Base-by-base conservation (phyloP, 371 early-diverging fungal genomes). In the Umbelopsis sp. region DNA sequence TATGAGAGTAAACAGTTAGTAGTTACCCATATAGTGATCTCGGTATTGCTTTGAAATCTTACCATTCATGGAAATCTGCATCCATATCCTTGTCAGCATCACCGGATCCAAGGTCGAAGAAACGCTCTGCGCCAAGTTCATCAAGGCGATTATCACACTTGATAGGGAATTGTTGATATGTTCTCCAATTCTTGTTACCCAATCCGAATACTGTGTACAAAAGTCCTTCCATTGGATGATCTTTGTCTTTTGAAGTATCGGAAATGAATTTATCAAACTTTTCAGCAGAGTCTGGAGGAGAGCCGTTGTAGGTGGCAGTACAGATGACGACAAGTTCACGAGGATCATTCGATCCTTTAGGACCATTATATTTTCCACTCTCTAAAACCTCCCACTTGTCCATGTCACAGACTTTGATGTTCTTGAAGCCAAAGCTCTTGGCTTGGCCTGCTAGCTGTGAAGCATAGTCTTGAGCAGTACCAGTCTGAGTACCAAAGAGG, bases 261-360 rank as follows among this genome's bases (percentile, higher is more conserved):
- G 38, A 44, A 18, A 88, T 63, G 57, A 81, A 84, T n/a, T 81
- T 78, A 73, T 82, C 71, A 53, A 88, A 87, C 11, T 72, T 69
- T 53, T 80, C 86, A 5, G 87, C 87, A 66, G 76, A 75, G 63
- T 88, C 88, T n/a, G 88, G 88, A 4, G 87, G 86, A 32, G 74
- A 76, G 2, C 88, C 88, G 35, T 87, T 87, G 66, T 87, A 87
- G 2, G 84, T 84, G 5, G 84, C 79, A 11, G 84, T 81, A 62
- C 80, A 77, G 50, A 84, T 70, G 0, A 84, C 74, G 12, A 86
- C 75, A n/a, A 86, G 50, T 45, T 87, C 87, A 20, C 72, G 74
- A 18, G 67, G 70, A 6, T 69, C 67, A 18, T 72, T 48, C 25
- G 57, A 63, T 2, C 35, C 66, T n/a, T 24, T 62, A 20, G 69